phyloP scores from a whole-genome alignment of 2,329 filamentous ascomycete genomes.

The Cladophialophora carrionii region DNA sequence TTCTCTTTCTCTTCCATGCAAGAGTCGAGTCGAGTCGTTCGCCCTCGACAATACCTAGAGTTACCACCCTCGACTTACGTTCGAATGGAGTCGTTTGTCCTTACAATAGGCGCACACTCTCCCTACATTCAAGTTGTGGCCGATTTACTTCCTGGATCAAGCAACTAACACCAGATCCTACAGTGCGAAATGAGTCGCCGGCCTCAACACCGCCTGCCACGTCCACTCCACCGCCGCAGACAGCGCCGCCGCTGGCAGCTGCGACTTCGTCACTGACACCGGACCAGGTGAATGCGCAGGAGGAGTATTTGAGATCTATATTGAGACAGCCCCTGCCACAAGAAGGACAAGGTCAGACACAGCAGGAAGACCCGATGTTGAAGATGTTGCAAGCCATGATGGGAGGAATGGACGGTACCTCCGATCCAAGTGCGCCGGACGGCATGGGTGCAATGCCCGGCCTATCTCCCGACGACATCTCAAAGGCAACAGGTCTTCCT shows the following conservation, averaged over 20 bases:
- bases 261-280: conserved; percentile 34
- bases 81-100: too few species aligned
- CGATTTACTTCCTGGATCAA: not conserved
- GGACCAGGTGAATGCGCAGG: conserved; percentile 45
- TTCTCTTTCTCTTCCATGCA: too few species aligned
- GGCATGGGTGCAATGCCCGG: conserved; percentile 25
- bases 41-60: not conserved
- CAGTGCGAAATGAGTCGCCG: conserved; percentile 39
- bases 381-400: conserved; percentile 59
- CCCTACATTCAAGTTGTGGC: not conserved
- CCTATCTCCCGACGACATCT: conserved; percentile 37
- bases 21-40: not conserved
- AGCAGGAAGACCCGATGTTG: conserved; percentile 57
- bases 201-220: conserved; percentile 41
- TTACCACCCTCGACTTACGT: too few species aligned
- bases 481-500: conserved; percentile 38
- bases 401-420: conserved; percentile 41
- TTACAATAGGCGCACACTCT: not conserved
- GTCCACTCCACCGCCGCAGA: conserved; percentile 36
- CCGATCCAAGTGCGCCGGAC: conserved; percentile 27
- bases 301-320: conserved; percentile 45
- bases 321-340: conserved; percentile 36
- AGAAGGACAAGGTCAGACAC: conserved; percentile 42
- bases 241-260: conserved; percentile 26
- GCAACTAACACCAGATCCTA: conserved; percentile 17